Evolutionary conservation across 192 early-diverging fungal genomes (phyloP).

Genomic region (Spizellomyces punctatus): DNA sequence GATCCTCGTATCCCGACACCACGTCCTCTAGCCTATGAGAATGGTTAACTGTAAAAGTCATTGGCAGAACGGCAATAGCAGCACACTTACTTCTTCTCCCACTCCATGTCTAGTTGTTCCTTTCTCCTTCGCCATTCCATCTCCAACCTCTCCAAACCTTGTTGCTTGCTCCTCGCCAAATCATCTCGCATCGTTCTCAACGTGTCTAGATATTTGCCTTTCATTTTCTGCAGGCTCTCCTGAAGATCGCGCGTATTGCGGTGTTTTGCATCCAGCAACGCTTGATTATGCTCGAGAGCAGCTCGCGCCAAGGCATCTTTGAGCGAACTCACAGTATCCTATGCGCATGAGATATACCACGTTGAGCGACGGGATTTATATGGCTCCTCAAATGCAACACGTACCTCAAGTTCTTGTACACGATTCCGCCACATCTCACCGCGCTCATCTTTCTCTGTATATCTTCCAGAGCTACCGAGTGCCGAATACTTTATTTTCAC

Average conservation of each 20-base stretch:
- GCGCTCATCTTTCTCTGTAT: no score
- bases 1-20: no score
- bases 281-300: constrained; percentile 12
- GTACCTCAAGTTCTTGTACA: neutral
- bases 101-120: constrained; percentile 35
- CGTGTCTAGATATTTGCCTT: constrained; percentile 41
- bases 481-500: no score
- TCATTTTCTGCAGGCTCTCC: constrained; percentile 24
- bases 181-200: constrained; percentile 47
- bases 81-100: constrained; percentile 22
- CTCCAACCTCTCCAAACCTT: constrained; percentile 34
- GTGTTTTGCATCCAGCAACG: constrained; percentile 15
- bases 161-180: constrained; percentile 33
- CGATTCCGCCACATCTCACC: no score
- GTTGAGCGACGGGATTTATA: neutral
- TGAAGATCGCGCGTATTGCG: constrained; percentile 15
- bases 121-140: constrained; percentile 40
- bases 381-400: neutral
- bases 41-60: no score
- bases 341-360: neutral
- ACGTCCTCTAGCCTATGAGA: no score
- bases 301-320: constrained; percentile 14
- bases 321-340: neutral
- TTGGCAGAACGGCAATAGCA: no score
- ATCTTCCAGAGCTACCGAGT: no score